Base-by-base conservation (phyloP, 2,329 filamentous ascomycete species). In the Venturiaceae sp. region DNA sequence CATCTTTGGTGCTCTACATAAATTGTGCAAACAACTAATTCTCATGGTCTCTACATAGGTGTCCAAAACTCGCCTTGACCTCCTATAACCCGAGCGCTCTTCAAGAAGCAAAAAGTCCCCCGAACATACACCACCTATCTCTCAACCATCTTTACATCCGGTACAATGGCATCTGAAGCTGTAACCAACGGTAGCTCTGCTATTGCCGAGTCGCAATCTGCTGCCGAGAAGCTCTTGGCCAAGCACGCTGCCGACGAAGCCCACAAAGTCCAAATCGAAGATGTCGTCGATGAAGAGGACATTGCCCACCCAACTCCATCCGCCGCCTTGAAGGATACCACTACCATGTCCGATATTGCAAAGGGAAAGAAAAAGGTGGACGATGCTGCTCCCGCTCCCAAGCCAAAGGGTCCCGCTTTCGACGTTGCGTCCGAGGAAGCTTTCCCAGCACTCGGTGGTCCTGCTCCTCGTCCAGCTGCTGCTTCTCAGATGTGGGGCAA, bases 361-460 rank as follows among this genome's bases (percentile, higher is more conserved):
- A 83, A 87, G 69, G 84, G 82, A 57, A 90, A 89, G 77, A 83
- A 87, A 69, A 86, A 85, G 70, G 78, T 77, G 36, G 77, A 82
- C 58, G 72, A 78, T 34, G 70, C 75, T 1, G 64, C 70, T 46
- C 62, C 73, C 33, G 64, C 66, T 32, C 62, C 63, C 55, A 53
- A 64, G 14, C 53, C 62, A 34, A 66, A 62, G 28, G 66, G 67
- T 59, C 64, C 75, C 46, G 66, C 79, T 56, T 76, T 96, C 62
- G 90, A 97, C 72, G 92, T 90, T 21, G 82, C 89, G 67, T 95
- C 90, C 19, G 88, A 95, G 69, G 92, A 97, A 73, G 78, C 89
- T 60, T 99, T 99, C 80, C 94, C 94, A n/a, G 86, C 92, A 65
- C 83, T 99, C 52, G 92, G 92, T 57, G 80, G 83, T 62, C 77